Base-by-base conservation (phyloP, 2,329 filamentous ascomycete species). In the Talaromyces sp. region DNA sequence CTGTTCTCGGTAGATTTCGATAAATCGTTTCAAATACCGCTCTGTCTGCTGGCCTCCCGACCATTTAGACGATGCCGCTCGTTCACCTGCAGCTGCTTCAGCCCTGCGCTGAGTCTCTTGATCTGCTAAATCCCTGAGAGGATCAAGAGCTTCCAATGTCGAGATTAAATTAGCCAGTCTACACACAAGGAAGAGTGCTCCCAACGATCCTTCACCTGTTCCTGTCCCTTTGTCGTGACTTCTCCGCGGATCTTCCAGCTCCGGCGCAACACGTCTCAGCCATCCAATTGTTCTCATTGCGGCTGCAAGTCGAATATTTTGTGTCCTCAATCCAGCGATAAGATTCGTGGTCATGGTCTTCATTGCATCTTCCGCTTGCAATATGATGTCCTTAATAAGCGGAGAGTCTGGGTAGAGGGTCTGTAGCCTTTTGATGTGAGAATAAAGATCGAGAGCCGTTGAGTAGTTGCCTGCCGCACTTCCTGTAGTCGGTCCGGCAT, bases 1-100 rank as follows among this genome's bases (percentile, higher is more conserved):
- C 76, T 99, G 95, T 76, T 99, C 95, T 59, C 95, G 89, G 74
- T 98, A 98, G 31, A 99, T 92, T 73, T 99, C 95, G 69, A 99
- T 91, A 76, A 96, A 99, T 55, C 93, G 86, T 76, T 98, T 99
- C 48, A 99, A 80, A 70, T 92, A 99, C 58, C 92, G 85, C 75
- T 98, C 95, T 0, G 93, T 97, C 74, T 98, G 95, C 71, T 96
- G 92, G 0, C 93, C 93, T 0, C 86, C 71, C 0, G 75, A 73
- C 76, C 75, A 78, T 1, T 63, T 65, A 3, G 67, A 68, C 11
- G 65, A 65, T 12, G 64, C 56, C n/a, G 59, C 65, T 42, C 64
- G 66, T 21, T 67, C 66, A 56, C 71, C 66, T 46, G 69, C 71
- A 14, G 68, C 67, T 57, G 65, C 67, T 23, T 70, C 68, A 40